Evolutionary conservation across 768 basidiomycete genomes (phyloP), one percentile per base, ranked within the genome.

Genomic region (Flagelloscypha sp.): DNA sequence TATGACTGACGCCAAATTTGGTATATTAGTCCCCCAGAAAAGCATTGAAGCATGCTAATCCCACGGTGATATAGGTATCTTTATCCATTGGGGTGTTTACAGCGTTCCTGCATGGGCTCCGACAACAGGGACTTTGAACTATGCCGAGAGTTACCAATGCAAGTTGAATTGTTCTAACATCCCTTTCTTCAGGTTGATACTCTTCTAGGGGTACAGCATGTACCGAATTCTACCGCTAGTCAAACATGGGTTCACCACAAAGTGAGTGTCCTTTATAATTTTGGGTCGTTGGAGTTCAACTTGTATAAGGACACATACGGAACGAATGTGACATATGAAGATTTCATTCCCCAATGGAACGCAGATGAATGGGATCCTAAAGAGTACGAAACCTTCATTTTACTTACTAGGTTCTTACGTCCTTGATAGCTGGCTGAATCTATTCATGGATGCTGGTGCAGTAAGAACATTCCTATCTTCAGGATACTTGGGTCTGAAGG

Each of bases 311-410:
- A 41, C 20, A 9, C 37, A 10, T 41, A 41, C 23, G 40, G 40
- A 20, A 35, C 35, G 70, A 41, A 67, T 19, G 53, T 74, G 3
- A 42, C 65, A 5, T 74, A 79, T 40, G 76, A 79, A 44, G 70
- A 76, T 43, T 78, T 79, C 43, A 72, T 79, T 27, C 52, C 63
- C 2, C 65, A 65, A 30, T 79, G 72, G 55, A 67, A 74, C 27
- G 65, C 76, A 3, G 69, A 63, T 30, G 61, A 56, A 25, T 78
- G 75, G 72, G 47, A 41, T 22, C 27, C 40, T 13, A 37, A 11
- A 11, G 40, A 41, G 19, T 41, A 36, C 19, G 40, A 36, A 23
- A 21, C n/a, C 13, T 0, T 28, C n/a, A n/a, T n/a, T n/a, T n/a
- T n/a, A n/a, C n/a, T n/a, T n/a, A n/a, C n/a, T n/a, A n/a, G n/a